Evolutionary conservation across 495 filamentous ascomycete genomes (phyloP).

Genomic region (Xylaria castorea): DNA sequence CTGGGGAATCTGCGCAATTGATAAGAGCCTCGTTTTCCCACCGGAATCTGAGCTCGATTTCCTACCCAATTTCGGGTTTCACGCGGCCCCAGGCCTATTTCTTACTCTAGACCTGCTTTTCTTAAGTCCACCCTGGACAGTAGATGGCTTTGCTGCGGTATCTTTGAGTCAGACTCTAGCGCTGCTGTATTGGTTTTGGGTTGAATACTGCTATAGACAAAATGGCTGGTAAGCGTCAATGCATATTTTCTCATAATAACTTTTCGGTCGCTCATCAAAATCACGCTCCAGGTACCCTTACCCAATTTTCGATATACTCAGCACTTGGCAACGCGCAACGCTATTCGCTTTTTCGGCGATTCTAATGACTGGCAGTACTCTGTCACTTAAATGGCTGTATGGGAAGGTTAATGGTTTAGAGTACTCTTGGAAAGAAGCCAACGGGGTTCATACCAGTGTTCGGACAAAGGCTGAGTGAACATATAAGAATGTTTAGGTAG

Average conservation of each 20-base stretch:
- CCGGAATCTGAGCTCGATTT: constrained; percentile 55
- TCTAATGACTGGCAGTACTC: constrained; percentile 74
- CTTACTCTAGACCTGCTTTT: constrained; percentile 75
- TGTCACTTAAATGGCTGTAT: constrained; percentile 70
- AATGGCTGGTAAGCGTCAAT: constrained; percentile 71
- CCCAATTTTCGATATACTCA: constrained; percentile 74
- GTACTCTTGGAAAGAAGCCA: constrained; percentile 43
- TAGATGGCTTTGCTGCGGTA: constrained; percentile 65
- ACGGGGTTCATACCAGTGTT: constrained; percentile 32
- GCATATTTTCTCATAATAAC: not conserved
- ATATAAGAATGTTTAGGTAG: not conserved
- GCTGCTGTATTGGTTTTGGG: constrained; percentile 85
- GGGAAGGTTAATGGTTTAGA: constrained; percentile 71
- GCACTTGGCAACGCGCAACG: constrained; percentile 64
- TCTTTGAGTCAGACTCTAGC: constrained; percentile 68
- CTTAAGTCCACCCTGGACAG: constrained; percentile 82
- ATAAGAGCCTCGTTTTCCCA: constrained; percentile 60
- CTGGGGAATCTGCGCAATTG: constrained; percentile 75
- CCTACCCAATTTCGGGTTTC: constrained; percentile 73
- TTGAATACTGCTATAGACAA: constrained; percentile 75
- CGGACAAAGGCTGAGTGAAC: constrained; percentile 36
- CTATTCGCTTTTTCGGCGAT: constrained; percentile 74
- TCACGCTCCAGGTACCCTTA: constrained; percentile 77
- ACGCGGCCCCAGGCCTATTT: constrained; percentile 76
- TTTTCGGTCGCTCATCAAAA: not conserved